Evolutionary conservation across 2,329 filamentous ascomycete genomes (phyloP).

Genomic region (Daldinia sp.): DNA sequence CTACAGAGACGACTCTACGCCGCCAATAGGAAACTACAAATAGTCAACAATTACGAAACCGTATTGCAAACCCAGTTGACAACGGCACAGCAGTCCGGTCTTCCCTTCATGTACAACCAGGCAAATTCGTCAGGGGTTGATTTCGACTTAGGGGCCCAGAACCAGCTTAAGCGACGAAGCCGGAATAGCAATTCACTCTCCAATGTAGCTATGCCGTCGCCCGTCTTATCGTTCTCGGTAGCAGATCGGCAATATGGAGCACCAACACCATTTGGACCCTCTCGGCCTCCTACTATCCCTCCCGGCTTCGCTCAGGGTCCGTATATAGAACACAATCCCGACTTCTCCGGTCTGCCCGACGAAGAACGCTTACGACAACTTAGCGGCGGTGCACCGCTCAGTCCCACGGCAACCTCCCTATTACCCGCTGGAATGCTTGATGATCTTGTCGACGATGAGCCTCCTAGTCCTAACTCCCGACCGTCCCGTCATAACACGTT

Average conservation of each 20-base stretch:
- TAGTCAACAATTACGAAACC: conserved; percentile 58
- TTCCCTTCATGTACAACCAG: conserved; percentile 56
- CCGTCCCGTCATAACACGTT: conserved; percentile 49
- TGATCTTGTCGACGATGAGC: conserved; percentile 68
- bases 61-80: conserved; percentile 58
- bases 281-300: conserved; percentile 51
- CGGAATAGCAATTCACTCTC: conserved; percentile 58
- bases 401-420: conserved; percentile 77
- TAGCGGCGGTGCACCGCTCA: conserved; percentile 74
- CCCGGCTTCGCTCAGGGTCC: conserved; percentile 62
- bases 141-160: conserved; percentile 54
- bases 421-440: conserved; percentile 74
- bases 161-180: conserved; percentile 58
- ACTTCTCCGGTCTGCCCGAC: conserved; percentile 57
- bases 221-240: conserved; percentile 52
- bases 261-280: conserved; percentile 58
- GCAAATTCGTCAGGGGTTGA: conserved; percentile 56
- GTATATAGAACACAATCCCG: conserved; percentile 59
- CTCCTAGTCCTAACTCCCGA: conserved; percentile 53
- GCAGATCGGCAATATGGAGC: conserved; percentile 56
- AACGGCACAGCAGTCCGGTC: conserved; percentile 52
- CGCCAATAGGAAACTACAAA: conserved; percentile 57
- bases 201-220: conserved; percentile 52
- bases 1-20: conserved; percentile 59
- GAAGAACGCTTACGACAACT: conserved; percentile 70